Evolutionary conservation across 305 asterid genomes (phyloP), one percentile per base, ranked within the genome.

Genomic region (Rubia peregrina): DNA sequence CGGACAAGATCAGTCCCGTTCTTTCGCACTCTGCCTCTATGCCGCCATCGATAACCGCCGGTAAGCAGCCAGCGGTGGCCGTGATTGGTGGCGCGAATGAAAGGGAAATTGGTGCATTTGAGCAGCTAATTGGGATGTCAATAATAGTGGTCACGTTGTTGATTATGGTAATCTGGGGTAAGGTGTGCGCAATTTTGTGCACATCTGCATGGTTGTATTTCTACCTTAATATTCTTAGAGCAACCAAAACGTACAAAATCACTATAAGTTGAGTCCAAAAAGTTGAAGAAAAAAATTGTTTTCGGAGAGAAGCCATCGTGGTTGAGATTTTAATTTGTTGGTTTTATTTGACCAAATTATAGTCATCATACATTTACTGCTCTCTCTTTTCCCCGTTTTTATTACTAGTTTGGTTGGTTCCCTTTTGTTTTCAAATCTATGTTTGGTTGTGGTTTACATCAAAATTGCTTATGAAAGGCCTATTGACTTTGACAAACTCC

Each of bases 121-220:
- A 87, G 74, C 78, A 83, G 9, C 59, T 73, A 13, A 44, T 81
- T 64, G 93, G 96, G 24, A 82, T 85, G 55, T 79, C 83, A 10
- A 68, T 85, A 6, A 42, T 85, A 48, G n/a, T 76, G 83, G 78
- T 81, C 12, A 82, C 83, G 7, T 72, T 89, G 41, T 65, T 80
- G 43, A 84, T 83, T 68, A 83, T 87, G 93, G 55, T 85, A 51
- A 53, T 89, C 74, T 87, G 87, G 86, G 96, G 96, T 14, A 87
- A 83, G 68, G 43, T 81, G 3, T 89, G 83, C 43, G 93, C 96
- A 41, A 84, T 83, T 64, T 51, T 89, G 33, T 79, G 84, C 59
- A 74, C 87, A 68, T 82, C 84, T 26, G 85, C 85, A 61, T 87
- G 88, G 87, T 72, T 87, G 65, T 87, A 84, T 60, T 74, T 78